Evolutionary conservation across 495 filamentous ascomycete species (phyloP).

Genomic region (Lasiosphaeria ovina): DNA sequence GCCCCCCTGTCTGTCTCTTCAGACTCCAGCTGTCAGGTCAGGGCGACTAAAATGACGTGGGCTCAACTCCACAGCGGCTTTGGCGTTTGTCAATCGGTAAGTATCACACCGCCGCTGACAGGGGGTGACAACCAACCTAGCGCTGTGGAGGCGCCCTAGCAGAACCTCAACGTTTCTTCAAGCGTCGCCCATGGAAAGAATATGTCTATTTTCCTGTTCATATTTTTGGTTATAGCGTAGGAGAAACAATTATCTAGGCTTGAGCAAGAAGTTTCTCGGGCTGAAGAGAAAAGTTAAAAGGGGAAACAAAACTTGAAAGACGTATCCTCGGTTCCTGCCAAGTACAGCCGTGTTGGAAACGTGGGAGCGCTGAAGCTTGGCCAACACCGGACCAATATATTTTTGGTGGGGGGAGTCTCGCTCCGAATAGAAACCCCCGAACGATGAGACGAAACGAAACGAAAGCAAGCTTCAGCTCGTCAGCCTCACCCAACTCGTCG

Average conservation of each 20-base stretch:
- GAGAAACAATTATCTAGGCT: no score
- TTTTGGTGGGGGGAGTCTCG: slow-evolving; percentile 3
- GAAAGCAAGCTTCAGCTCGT: slow-evolving; percentile 6
- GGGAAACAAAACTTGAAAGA: neutral
- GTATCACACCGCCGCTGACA: neutral
- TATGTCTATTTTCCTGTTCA: no score
- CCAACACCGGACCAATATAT: neutral
- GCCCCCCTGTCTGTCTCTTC: no score
- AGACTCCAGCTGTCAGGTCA: neutral
- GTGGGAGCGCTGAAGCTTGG: neutral
- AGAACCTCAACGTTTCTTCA: neutral
- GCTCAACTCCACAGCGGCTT: neutral
- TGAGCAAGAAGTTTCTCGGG: no score
- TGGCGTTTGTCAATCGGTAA: no score
- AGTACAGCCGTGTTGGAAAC: neutral
- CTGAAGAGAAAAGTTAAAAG: no score
- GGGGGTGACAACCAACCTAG: neutral
- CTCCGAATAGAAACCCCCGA: neutral
- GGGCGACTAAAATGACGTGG: neutral
- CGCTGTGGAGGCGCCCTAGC: neutral
- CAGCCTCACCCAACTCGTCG: slow-evolving; percentile 2
- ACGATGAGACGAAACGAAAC: neutral
- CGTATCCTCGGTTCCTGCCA: neutral
- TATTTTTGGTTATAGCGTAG: no score
- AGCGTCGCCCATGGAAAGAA: neutral